phyloP scores from a whole-genome alignment of 371 early-diverging fungal species.

The Mucor indicus region DNA sequence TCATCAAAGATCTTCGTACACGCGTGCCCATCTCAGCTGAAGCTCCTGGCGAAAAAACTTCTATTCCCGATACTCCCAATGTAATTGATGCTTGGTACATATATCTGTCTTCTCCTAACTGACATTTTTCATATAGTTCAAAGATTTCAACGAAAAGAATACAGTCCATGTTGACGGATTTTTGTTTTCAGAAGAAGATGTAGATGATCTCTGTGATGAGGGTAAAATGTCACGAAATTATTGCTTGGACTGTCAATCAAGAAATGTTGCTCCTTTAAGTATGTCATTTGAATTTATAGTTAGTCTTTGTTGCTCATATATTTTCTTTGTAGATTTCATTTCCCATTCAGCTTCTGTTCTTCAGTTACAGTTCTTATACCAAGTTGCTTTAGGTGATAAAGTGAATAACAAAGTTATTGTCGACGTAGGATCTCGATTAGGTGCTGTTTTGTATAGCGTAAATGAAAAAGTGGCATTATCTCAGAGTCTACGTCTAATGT shows the following conservation, averaged over 20 bases:
- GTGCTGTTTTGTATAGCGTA: constrained; percentile 64
- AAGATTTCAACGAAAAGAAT: constrained; percentile 51
- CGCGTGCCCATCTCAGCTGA: constrained; percentile 58
- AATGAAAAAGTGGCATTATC: not conserved
- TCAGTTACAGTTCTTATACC: constrained; percentile 61
- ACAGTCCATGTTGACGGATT: constrained; percentile 68
- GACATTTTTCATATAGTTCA: constrained; percentile 34
- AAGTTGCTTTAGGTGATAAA: constrained; percentile 49
- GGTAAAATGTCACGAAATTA: constrained; percentile 62
- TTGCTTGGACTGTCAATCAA: constrained; percentile 60
- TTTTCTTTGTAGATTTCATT: constrained; percentile 53
- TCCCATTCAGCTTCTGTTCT: constrained; percentile 63
- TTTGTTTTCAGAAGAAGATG: constrained; percentile 62
- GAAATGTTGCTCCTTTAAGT: constrained; percentile 49
- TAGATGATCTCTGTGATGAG: constrained; percentile 61
- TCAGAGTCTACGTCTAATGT: not conserved
- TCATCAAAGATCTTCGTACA: constrained; percentile 55
- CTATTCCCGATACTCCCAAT: constrained; percentile 45
- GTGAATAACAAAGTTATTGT: constrained; percentile 52
- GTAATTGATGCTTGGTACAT: not conserved
- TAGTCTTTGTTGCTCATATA: not conserved
- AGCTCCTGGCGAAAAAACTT: constrained; percentile 57
- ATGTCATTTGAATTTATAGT: constrained; percentile 3
- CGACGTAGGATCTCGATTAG: constrained; percentile 65
- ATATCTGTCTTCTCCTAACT: not conserved